These are phyloP conservation scores for Peronospora belbahrii DNA, from an alignment of 352 stramenopile genomes.

Conservation along the genomic window DNA sequence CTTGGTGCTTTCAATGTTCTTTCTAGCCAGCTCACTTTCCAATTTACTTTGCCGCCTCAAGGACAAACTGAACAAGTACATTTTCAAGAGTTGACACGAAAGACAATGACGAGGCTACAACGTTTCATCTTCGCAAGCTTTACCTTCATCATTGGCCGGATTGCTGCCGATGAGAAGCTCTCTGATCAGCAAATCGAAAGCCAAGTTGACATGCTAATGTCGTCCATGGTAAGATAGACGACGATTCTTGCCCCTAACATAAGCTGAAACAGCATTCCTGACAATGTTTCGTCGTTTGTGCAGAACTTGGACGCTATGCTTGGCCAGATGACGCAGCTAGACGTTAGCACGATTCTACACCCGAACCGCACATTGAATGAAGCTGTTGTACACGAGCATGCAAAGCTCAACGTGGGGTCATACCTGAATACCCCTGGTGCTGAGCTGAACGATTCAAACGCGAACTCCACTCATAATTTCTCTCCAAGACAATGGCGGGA, in stretches of 20 bases:
- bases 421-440: constrained; percentile 77
- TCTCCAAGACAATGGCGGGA: constrained; percentile 62
- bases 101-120: constrained; percentile 9
- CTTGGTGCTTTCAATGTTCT: not conserved
- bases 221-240: constrained; percentile 21
- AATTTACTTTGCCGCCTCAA: constrained; percentile 11
- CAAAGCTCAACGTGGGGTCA: constrained; percentile 78
- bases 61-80: not conserved
- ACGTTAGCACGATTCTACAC: constrained; percentile 73
- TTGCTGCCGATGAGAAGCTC: not conserved
- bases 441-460: constrained; percentile 19
- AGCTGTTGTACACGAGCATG: constrained; percentile 54
- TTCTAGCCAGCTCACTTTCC: constrained; percentile 12
- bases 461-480: constrained; percentile 35
- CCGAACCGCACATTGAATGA: constrained; percentile 56
- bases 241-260: not conserved
- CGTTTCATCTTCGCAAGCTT: constrained; percentile 1
- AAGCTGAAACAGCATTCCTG: not conserved
- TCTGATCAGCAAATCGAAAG: constrained; percentile 10
- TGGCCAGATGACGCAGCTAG: constrained; percentile 89
- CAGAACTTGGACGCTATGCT: constrained; percentile 47
- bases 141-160: not conserved
- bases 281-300: not conserved
- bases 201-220: constrained; percentile 22
- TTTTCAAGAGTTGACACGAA: not conserved